Base-by-base conservation (phyloP, 1,284 basidiomycete genomes). In the Malassezia japonica region DNA sequence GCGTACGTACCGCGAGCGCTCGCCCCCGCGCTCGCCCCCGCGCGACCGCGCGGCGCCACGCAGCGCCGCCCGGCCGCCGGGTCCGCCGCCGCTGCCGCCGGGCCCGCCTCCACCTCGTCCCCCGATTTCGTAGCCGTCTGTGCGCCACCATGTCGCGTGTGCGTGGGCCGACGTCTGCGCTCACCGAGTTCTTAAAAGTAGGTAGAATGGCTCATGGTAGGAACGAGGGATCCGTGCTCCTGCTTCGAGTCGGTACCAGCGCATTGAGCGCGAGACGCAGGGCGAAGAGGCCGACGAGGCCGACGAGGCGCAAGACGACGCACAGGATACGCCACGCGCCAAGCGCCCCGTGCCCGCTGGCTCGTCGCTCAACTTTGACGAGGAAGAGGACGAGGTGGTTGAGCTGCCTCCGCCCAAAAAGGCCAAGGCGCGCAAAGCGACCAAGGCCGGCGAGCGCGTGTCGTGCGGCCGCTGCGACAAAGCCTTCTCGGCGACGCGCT, bases 141-240 rank as follows among this genome's bases (percentile, higher is more conserved):
- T 47, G 13, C 37, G 23, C 18, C 25, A 16, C 27, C 28, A 51
- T 51, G 43, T 40, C 44, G 57, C 57, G 57, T 29, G 83, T 94
- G 35, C 80, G 85, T 16, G 91, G 91, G 0, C 90, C 91, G 0
- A 83, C 86, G 0, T 91, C 87, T 38, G 91, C 91, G 0, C 76
- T 96, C 10, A 94, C 91, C 23, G 87, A 89, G 59, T 95, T 90
- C 70, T 78, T 96, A 16, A 81, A 82, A 61, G 89, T 88, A 58
- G 54, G 81, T 77, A 3, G 18, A 6, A 6, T 10, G 35, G 1
- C 27, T 24, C 5, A 38, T 23, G 23, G 38, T 28, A 48, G 41
- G 13, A 39, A 42, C 13, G 27, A 44, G 48, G 33, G 46, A 46
- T 35, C 13, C 28, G 28, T 16, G 43, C 48, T 32, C 34, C 48